Evolutionary conservation across 2,329 filamentous ascomycete species (phyloP).

Genomic region (Claviceps spartinae): DNA sequence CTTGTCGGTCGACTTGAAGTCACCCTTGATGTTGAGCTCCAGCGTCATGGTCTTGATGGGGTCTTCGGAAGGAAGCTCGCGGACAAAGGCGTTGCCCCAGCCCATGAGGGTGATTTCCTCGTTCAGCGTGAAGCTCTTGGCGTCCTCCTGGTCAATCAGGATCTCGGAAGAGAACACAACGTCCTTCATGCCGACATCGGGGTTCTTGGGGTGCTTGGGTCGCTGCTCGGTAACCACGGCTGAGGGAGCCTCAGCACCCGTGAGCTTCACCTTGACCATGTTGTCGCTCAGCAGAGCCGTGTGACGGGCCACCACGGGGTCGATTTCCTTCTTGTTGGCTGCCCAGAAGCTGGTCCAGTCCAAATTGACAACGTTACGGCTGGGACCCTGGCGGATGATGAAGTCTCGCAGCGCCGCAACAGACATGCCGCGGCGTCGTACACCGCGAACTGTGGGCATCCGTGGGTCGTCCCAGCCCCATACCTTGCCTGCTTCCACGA

Average conservation of each 20-base stretch:
- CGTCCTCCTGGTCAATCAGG: constrained; percentile 77
- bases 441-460: constrained; percentile 73
- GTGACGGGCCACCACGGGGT: constrained; percentile 60
- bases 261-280: constrained; percentile 56
- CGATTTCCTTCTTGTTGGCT: constrained; percentile 70
- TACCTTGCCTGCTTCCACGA: constrained; percentile 63
- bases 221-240: constrained; percentile 57
- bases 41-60: constrained; percentile 59
- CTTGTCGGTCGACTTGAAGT: constrained; percentile 91
- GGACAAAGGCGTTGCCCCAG: constrained; percentile 83
- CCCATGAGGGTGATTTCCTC: constrained; percentile 95
- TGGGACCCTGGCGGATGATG: constrained; percentile 72
- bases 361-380: constrained; percentile 71
- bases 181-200: constrained; percentile 71
- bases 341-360: constrained; percentile 68
- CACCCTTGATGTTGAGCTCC: constrained; percentile 81
- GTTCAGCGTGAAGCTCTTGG: constrained; percentile 62
- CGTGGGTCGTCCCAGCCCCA: constrained; percentile 80
- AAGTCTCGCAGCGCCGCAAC: constrained; percentile 69
- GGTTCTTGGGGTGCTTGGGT: constrained; percentile 82
- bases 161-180: constrained; percentile 64
- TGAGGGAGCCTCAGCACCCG: constrained; percentile 52
- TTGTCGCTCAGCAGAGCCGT: constrained; percentile 60
- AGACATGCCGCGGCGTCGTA: constrained; percentile 65
- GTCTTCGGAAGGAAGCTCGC: constrained; percentile 43